Evolutionary conservation across 345 rosid genomes (phyloP), one percentile per base, ranked within the genome.

Genomic region (Schrenkiella parvula): DNA sequence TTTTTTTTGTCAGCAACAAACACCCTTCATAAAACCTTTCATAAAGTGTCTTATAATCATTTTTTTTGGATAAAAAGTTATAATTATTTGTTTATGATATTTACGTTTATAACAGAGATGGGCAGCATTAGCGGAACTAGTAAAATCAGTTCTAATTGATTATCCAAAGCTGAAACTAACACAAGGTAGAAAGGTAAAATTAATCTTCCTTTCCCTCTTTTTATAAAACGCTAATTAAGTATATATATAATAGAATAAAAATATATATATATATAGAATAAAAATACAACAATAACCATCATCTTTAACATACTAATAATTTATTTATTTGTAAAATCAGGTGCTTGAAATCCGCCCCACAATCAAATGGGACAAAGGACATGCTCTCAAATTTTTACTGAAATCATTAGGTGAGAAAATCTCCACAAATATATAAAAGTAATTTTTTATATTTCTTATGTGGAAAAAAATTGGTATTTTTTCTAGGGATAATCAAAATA

Each of bases 341-440:
- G 97, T 91, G 10, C 79, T 95, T 17, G 99, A 95, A 74, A 89
- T 95, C 64, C 93, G 99, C 8, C 99, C 99, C 14, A 84, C 86
- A 43, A 91, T 95, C 71, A 87, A 87, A 80, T 95, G 98, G 99
- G 95, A 95, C 85, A 95, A 95, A 74, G 99, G 98, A 8, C 91
- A 86, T 56, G 99, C 99, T 70, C 90, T 95, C 54, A 86, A 89
- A 26, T 95, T 88, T 79, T 82, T 95, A 75, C 63, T 95, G 22
- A 89, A 87, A 66, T 77, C 93, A n/a, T 73, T 93, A 10, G 98
- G 98, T 89, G 69, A 82, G 79, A 42, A 29, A 23, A 28, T 4
- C 14, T 21, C 22, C n/a, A 11, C 11, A 22, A 9, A 53, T 21
- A 18, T 8, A 11, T 15, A 12, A n/a, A n/a, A n/a, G n/a, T n/a